phyloP scores from a whole-genome alignment of 2,329 filamentous ascomycete species.

The Colletotrichum cordylinicola region DNA sequence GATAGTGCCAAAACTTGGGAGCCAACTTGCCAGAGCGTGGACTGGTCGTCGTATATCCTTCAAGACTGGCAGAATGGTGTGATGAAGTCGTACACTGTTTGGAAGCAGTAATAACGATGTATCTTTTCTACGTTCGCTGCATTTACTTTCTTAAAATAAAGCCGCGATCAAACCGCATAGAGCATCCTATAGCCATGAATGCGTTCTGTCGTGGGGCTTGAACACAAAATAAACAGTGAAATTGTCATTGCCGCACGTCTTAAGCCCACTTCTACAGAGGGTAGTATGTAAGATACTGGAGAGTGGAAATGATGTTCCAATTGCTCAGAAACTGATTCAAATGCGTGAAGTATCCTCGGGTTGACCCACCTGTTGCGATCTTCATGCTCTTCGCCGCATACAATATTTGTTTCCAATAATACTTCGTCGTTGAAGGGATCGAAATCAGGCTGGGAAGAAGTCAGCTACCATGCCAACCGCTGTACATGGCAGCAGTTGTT shows the following conservation, averaged over 20 bases:
- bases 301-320: not conserved
- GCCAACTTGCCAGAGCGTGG: not conserved
- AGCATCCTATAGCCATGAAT: not conserved
- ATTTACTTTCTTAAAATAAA: not conserved
- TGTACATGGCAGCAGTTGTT: not conserved
- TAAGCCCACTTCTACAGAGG: too few relatives aligned
- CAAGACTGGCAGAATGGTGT: not conserved
- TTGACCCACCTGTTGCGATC: not conserved
- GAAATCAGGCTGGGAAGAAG: not conserved
- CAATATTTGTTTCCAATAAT: not conserved
- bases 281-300: too few relatives aligned
- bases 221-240: not conserved
- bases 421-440: not conserved
- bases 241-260: not conserved
- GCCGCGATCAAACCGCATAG: accelerated
- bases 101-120: not conserved
- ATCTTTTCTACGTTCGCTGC: not conserved
- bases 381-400: not conserved
- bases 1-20: not conserved
- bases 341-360: not conserved
- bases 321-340: not conserved
- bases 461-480: not conserved
- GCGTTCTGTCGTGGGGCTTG: not conserved
- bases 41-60: not conserved
- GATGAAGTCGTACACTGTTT: not conserved